Conservation (phyloP, 208 protist genomes). For the Acanthamoeba triangularis region DNA sequence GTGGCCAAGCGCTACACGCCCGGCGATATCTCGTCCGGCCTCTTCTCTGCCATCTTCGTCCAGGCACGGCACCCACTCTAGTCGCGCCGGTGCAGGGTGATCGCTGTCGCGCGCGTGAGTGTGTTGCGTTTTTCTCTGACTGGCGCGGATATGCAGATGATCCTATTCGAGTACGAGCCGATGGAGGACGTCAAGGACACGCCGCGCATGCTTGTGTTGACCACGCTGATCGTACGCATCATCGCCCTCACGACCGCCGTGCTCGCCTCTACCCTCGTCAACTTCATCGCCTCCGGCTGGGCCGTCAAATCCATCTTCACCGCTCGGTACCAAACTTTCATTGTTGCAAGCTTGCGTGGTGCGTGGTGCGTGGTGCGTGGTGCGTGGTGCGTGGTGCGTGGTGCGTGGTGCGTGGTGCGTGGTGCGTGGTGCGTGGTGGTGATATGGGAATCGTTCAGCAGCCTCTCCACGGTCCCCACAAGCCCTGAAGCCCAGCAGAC, state of each 20-base stretch:
- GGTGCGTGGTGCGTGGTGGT: neutral
- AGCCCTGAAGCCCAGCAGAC: conserved; percentile 12
- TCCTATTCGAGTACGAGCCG: conserved; percentile 23
- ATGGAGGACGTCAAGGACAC: neutral
- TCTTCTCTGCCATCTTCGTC: conserved; percentile 42
- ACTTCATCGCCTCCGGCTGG: conserved; percentile 22
- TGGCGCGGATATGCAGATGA: neutral
- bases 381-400: neutral
- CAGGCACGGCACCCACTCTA: neutral
- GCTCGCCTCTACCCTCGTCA: neutral
- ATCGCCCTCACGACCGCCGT: conserved; percentile 26
- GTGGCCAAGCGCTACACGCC: conserved; percentile 15
- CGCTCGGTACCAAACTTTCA: neutral
- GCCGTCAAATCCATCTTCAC: conserved; percentile 48
- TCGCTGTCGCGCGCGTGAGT: too few relatives aligned
- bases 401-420: neutral
- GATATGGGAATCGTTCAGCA: conserved; percentile 10
- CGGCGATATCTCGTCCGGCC: neutral
- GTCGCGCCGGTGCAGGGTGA: too few relatives aligned
- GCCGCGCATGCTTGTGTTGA: neutral
- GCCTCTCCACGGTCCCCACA: neutral
- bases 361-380: neutral
- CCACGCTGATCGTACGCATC: conserved; percentile 15
- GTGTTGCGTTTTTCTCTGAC: neutral
- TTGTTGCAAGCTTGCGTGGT: neutral